A percentile compares a stretch with the other conserved stretches of the same genome.
These are phyloP conservation scores for Canavalia ensiformis DNA, from an alignment of 306 rosid genomes.

Conservation along the genomic window DNA sequence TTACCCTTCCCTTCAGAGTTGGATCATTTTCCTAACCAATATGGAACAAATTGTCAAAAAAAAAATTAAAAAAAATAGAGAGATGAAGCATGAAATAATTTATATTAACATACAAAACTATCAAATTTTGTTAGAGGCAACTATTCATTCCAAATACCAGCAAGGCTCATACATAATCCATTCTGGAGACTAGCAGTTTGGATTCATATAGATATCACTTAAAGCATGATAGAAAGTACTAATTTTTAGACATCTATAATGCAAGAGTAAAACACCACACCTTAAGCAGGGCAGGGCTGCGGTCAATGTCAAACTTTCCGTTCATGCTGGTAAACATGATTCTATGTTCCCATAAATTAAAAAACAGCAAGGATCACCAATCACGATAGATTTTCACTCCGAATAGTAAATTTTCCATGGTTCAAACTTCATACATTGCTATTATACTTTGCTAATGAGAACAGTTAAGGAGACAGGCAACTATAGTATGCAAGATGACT, in stretches of 20 bases:
- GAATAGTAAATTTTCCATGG: not conserved
- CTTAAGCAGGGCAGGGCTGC: not conserved
- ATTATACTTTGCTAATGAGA: not conserved
- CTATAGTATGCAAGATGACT: not conserved
- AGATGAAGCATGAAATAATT: constrained; percentile 6
- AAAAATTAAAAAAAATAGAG: not conserved
- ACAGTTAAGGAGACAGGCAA: not conserved
- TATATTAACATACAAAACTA: not conserved
- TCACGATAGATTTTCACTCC: not conserved
- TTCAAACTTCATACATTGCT: not conserved
- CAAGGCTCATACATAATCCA: not conserved
- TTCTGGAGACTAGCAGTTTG: not conserved
- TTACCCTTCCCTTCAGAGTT: constrained; percentile 89
- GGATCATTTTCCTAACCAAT: constrained; percentile 93
- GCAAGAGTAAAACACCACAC: not conserved
- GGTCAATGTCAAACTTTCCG: no score
- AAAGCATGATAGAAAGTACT: not conserved
- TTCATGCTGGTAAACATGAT: not conserved
- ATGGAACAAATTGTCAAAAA: constrained; percentile 17
- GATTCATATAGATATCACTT: not conserved
- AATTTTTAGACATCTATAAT: not conserved
- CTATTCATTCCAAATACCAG: constrained; percentile 11
- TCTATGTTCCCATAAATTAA: not conserved
- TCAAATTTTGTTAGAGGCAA: constrained; percentile 16
- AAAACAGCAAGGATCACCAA: not conserved